Base-by-base conservation (phyloP, 2,329 filamentous ascomycete species). In the Paraphaeosphaeria minitans region DNA sequence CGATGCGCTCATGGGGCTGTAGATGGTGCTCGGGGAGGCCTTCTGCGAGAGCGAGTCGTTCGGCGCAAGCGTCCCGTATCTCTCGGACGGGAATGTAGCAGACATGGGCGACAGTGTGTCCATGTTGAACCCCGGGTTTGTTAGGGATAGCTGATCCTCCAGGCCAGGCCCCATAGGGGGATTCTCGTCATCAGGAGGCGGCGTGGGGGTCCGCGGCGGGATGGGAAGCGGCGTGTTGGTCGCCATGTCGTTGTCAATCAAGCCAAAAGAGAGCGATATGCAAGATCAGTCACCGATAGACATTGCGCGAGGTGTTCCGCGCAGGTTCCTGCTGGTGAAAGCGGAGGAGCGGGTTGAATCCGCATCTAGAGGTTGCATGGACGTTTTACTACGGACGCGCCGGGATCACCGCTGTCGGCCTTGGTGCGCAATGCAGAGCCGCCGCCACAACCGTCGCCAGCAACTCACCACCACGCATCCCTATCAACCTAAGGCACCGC, bases 181-280 rank as follows among this genome's bases (percentile, higher is more conserved):
- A 59, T 74, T 68, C 65, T 82, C 79, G 64, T 85, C 83, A 55
- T 82, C 80, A 69, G 84, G 81, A 63, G 87, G 87, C 65, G 87
- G 87, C 66, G 87, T 88, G 13, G 87, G 87, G 33, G 87, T 88
- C 66, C 85, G 82, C 56, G 87, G 87, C 60, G 85, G 86, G 43
- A 83, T 75, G 57, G 85, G 85, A 62, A 87, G 81, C 53, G 85
- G 83, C 63, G 86, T 80, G 65, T 80, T 80, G 58, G 85, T 82
- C 62, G 85, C 85, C 87, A 89, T 90, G 66, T 62, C 66, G 55
- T 64, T 37, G 24, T 29, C 14, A 16, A 27, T 21, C 16, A 31
- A 43, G 39, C 22, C 50, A 53, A 53, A 53, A 53, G n/a, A 58
- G 63, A 69, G 49, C 56, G 47, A 29, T 12, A 6, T 22, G 31